Conservation (phyloP, 139 green algal species). For the Chlorella sorokiniana region DNA sequence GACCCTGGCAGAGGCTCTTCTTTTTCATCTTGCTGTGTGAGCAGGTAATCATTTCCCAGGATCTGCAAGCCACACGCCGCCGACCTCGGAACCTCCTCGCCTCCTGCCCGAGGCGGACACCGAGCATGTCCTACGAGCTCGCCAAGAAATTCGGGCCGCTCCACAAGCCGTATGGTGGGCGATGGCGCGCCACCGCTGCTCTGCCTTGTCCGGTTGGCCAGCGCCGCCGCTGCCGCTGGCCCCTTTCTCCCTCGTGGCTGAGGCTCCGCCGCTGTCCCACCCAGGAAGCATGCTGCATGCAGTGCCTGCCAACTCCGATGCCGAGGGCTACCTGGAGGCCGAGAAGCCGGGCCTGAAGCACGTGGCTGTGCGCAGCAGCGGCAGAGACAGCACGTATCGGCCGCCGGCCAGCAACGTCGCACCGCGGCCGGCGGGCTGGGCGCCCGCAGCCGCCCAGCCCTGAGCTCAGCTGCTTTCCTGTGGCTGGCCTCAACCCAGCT, state of each 20-base stretch:
- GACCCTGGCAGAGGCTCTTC: no score
- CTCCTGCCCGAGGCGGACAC: background rate
- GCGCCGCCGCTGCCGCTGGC: no score
- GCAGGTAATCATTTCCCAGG: no score
- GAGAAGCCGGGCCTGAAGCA: conserved; percentile 34
- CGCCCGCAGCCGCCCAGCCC: background rate
- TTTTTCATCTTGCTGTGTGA: no score
- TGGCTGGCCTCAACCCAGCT: no score
- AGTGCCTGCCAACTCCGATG: conserved; percentile 29
- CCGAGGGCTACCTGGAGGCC: conserved; percentile 25
- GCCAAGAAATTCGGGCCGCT: conserved; percentile 19
- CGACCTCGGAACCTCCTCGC: background rate
- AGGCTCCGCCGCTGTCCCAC: background rate
- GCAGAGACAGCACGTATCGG: background rate
- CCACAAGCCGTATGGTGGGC: conserved; percentile 18
- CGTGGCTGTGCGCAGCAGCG: conserved; percentile 6
- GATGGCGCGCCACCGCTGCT: no score
- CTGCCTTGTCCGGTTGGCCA: no score
- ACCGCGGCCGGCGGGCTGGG: conserved; percentile 1
- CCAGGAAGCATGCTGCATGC: background rate
- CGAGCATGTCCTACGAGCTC: conserved; percentile 1
- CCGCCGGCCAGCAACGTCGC: background rate
- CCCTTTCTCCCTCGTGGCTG: no score
- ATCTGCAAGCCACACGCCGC: no score
- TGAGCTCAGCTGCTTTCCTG: no score